Conservation (phyloP, 371 early-diverging fungal species). For the Polyrhizophydium stewartii region DNA sequence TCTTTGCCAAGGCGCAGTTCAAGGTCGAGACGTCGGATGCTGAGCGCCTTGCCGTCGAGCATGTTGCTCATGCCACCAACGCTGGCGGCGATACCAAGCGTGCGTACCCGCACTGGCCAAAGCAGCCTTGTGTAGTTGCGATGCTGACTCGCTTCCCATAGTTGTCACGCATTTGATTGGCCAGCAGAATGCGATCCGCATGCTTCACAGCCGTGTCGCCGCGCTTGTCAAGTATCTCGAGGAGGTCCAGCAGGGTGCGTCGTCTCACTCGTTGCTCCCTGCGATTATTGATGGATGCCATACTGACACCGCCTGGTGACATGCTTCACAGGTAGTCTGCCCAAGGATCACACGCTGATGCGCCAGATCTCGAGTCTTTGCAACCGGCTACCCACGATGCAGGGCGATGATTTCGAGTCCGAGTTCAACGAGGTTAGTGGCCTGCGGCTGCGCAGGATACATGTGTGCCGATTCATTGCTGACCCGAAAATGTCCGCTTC, state of each 20-base stretch:
- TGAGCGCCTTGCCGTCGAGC: conserved; percentile 83
- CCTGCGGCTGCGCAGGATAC: not conserved
- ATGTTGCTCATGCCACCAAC: conserved; percentile 66
- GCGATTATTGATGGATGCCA: not conserved
- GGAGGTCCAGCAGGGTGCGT: conserved; percentile 58
- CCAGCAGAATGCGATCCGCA: conserved; percentile 77
- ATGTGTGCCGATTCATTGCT: not conserved
- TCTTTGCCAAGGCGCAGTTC: conserved; percentile 66
- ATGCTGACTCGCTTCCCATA: conserved; percentile 7
- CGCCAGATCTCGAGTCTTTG: conserved; percentile 73
- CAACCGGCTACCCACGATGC: conserved; percentile 67
- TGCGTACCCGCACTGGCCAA: conserved; percentile 11
- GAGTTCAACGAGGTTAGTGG: conserved; percentile 64
- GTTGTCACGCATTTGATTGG: conserved; percentile 69
- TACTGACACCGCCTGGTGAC: no score
- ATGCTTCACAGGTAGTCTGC: conserved; percentile 24
- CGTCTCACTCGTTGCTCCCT: not conserved
- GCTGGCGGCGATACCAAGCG: conserved; percentile 57
- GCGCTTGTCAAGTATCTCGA: conserved; percentile 66
- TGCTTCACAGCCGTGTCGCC: conserved; percentile 69
- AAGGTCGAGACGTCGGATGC: conserved; percentile 80
- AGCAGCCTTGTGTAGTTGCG: no score
- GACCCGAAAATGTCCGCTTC: not conserved
- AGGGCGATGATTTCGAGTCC: conserved; percentile 59
- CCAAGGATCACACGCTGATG: conserved; percentile 68